These are phyloP conservation scores for Saccharomycopsis schoenii DNA, from an alignment of 805 yeast species.

Conservation along the genomic window DNA sequence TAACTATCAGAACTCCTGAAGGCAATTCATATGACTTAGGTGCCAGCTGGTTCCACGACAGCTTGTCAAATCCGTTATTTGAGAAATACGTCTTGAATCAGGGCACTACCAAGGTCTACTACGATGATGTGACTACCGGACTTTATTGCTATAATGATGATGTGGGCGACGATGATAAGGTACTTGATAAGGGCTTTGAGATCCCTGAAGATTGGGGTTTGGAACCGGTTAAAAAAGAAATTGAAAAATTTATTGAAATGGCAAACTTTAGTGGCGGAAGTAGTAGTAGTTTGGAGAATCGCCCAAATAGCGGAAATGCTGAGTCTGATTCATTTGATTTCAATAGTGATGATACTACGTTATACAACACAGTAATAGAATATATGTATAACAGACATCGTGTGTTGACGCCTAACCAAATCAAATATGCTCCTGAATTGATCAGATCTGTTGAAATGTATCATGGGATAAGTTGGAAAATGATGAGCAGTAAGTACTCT, in stretches of 20 bases:
- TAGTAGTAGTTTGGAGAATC: constrained; percentile 39
- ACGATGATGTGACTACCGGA: constrained; percentile 35
- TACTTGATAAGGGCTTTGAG: constrained; percentile 8
- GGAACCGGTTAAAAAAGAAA: constrained; percentile 43
- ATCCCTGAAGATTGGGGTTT: constrained; percentile 23
- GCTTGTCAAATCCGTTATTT: constrained; percentile 56
- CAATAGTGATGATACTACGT: constrained; percentile 40
- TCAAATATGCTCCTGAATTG: constrained; percentile 39
- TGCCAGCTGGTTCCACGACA: constrained; percentile 88
- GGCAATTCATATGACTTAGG: constrained; percentile 61
- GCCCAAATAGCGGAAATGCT: constrained; percentile 33
- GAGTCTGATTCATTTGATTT: constrained; percentile 41
- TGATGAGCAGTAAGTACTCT: constrained; percentile 58
- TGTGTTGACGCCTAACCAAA: constrained; percentile 43
- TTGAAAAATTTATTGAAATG: constrained; percentile 49
- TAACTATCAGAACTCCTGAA: constrained; percentile 30
- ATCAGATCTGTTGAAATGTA: constrained; percentile 59
- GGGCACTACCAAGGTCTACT: constrained; percentile 27
- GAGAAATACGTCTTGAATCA: constrained; percentile 30
- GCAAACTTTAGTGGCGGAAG: constrained; percentile 34
- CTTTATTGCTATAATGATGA: constrained; percentile 28
- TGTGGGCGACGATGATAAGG: constrained; percentile 9
- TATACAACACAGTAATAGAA: constrained; percentile 37
- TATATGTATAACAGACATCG: constrained; percentile 38
- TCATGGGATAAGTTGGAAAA: constrained; percentile 67